Conservation (phyloP, 83 land plant genomes). For the Picea abies region DNA sequence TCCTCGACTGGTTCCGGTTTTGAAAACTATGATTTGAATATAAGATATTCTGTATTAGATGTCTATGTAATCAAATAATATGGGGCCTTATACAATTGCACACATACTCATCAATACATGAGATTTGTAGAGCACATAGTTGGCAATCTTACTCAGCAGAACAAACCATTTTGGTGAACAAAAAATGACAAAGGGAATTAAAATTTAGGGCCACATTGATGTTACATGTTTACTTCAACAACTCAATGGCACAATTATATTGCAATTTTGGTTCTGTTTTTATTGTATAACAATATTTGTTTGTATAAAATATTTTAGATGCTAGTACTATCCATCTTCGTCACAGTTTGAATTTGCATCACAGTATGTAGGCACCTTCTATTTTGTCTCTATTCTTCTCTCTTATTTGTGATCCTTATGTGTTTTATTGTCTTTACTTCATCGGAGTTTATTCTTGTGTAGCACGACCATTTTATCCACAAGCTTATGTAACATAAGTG, state of each 20-base stretch:
- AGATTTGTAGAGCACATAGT: no score
- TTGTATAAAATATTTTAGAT: neutral
- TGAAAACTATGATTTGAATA: no score
- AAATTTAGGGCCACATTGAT: neutral
- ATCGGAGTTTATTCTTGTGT: neutral
- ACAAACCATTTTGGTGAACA: no score
- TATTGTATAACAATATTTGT: neutral
- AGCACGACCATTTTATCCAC: neutral
- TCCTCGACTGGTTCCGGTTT: no score
- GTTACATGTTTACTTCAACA: neutral
- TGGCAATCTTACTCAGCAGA: no score
- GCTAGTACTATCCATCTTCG: neutral
- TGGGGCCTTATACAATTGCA: no score
- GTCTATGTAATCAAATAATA: no score
- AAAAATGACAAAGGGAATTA: neutral
- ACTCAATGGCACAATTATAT: neutral
- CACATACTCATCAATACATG: no score
- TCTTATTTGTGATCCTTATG: neutral
- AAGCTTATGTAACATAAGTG: no score
- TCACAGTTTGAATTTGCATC: neutral
- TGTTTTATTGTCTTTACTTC: neutral
- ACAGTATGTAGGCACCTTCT: neutral
- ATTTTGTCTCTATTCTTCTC: neutral
- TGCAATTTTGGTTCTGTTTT: neutral
- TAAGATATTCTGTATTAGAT: no score